These are phyloP conservation scores for Didymella pinodella DNA, from an alignment of 2,329 filamentous ascomycete species.

Conservation along the genomic window DNA sequence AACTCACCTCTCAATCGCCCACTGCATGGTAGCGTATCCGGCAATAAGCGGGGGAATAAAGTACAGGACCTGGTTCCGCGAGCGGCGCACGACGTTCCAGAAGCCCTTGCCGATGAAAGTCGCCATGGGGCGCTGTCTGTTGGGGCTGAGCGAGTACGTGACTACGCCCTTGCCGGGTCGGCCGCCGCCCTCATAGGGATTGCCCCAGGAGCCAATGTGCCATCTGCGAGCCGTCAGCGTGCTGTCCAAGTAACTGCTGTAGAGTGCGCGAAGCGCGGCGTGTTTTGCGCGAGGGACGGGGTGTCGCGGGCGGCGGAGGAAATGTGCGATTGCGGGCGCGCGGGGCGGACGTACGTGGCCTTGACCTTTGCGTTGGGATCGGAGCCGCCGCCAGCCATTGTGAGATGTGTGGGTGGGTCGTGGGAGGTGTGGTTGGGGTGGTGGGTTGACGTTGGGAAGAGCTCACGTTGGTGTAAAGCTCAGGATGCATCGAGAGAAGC, in stretches of 20 bases:
- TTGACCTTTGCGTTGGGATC: constrained; percentile 38
- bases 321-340: constrained; percentile 21
- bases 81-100: constrained; percentile 95
- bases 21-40: constrained; percentile 85
- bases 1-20: constrained; percentile 87
- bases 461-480: constrained; percentile 15
- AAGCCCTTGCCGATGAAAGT: constrained; percentile 80
- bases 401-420: constrained; percentile 22
- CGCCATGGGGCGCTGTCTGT: constrained; percentile 88
- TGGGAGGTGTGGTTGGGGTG: constrained; percentile 31
- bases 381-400: constrained; percentile 45
- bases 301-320: constrained; percentile 15
- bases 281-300: constrained; percentile 18
- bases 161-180: constrained; percentile 67
- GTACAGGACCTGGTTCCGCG: constrained; percentile 87
- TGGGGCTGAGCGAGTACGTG: constrained; percentile 79
- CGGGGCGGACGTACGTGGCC: constrained; percentile 37
- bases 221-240: constrained; percentile 37
- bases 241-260: constrained; percentile 22
- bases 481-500: background rate
- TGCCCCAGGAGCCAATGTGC: constrained; percentile 50
- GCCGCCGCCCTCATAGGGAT: constrained; percentile 51
- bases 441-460: constrained; percentile 30
- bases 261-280: constrained; percentile 8
- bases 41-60: constrained; percentile 78